Evolutionary conservation across 208 protist species (phyloP).

Genomic region (Acanthamoeba divionensis): DNA sequence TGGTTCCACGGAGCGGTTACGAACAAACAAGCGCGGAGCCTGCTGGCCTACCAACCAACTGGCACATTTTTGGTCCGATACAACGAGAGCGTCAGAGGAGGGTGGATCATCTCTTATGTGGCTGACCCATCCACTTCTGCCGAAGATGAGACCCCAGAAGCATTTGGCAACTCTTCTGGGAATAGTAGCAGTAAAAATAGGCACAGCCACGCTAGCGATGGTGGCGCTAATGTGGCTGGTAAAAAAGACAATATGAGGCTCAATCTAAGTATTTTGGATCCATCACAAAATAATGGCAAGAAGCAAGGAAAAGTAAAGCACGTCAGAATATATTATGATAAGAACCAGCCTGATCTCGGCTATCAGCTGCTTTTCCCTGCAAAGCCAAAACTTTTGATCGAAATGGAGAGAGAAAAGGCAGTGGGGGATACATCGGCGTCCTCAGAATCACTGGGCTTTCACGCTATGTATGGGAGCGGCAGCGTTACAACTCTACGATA

Average conservation of each 20-base stretch:
- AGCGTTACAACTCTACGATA: not conserved
- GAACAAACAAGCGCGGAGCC: constrained; percentile 27
- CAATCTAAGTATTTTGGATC: too few relatives aligned
- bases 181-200: not conserved
- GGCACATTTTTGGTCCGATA: constrained; percentile 44
- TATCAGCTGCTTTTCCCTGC: constrained; percentile 37
- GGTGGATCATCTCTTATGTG: constrained; percentile 46
- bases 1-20: constrained; percentile 37
- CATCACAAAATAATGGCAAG: not conserved
- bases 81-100: constrained; percentile 40
- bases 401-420: not conserved
- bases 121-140: not conserved
- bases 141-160: not conserved
- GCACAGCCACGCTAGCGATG: too few relatives aligned
- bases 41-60: constrained; percentile 1
- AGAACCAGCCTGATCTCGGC: constrained; percentile 15
- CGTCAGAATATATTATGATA: constrained; percentile 33
- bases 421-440: not conserved
- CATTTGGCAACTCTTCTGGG: too few relatives aligned
- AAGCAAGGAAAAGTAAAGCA: constrained; percentile 7
- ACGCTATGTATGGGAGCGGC: not conserved
- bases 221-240: too few relatives aligned
- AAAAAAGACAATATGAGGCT: not conserved
- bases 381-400: not conserved
- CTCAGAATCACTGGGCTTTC: not conserved